Evolutionary conservation across 495 filamentous ascomycete species (phyloP), one percentile per base, ranked within the genome.

Genomic region (Daldinia childiae): DNA sequence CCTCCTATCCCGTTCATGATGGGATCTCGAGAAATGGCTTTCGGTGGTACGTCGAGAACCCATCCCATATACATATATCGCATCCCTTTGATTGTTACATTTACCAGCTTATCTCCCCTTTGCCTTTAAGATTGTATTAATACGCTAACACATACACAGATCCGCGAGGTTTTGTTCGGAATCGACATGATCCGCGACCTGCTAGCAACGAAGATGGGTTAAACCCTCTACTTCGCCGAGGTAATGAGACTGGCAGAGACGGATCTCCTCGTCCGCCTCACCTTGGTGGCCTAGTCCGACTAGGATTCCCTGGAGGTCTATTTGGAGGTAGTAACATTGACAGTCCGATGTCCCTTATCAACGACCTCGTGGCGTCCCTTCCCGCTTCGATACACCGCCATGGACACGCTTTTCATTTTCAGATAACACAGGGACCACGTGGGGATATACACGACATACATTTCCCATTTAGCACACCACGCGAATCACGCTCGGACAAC

Each of bases 211-310:
- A 97, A 72, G 93, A 97, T 73, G 93, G 92, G 17, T 84, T 86
- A 4, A 97, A 97, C 74, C 94, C 94, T 55, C 83, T 97, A 14
- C 87, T 93, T 24, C 83, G 84, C 45, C 81, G 80, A 32, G 62
- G 62, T 15, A 76, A 74, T 45, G 74, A 76, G 26, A 26, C 72
- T 15, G 76, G 66, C 32, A 78, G 79, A 68, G 83, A 86, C 45
- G 63, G 68, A 21, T 73, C 79, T 17, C 74, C 77, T 21, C 84
- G 80, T 11, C 74, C 66, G 26, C 56, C 58, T 26, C 66, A 73
- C 43, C 62, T 65, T 17, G 61, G 74, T 24, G 75, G 74, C n/a
- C 60, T 80, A 45, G 77, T 81, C 21, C 75, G 79, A n/a, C 62
- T 83, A 6, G 78, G 79, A 11, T 69, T 83, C 39, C 77, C 76